Percentiles rank a stretch among this genome's conserved stretches.
These are phyloP conservation scores for Rehmannia glutinosa DNA, from an alignment of 257 asterid genomes.

Conservation along the genomic window DNA sequence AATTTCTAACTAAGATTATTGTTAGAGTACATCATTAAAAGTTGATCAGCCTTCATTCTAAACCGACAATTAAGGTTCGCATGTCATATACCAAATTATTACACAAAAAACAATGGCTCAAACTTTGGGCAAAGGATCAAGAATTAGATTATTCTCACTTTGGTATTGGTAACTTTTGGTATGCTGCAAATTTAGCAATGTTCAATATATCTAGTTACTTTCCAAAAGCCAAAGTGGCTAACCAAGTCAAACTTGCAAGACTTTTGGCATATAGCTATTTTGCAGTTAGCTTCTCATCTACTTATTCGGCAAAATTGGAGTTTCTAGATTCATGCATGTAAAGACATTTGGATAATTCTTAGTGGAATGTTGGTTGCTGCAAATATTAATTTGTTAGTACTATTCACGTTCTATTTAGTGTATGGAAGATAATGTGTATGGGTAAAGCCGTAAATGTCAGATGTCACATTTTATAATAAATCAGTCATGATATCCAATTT, in stretches of 20 bases:
- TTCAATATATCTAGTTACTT: slow-evolving; percentile 26
- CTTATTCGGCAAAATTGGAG: slow-evolving; percentile 15
- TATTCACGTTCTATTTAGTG: too few relatives aligned
- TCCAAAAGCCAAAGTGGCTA: slow-evolving; percentile 50
- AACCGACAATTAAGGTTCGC: slow-evolving; percentile 19
- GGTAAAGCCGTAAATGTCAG: too few relatives aligned
- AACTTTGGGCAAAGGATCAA: slow-evolving; percentile 68
- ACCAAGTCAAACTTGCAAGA: slow-evolving; percentile 41
- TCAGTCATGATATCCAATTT: too few relatives aligned
- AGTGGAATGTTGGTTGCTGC: too few relatives aligned
- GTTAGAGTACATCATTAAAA: not conserved
- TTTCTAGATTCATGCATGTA: not conserved
- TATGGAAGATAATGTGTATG: too few relatives aligned
- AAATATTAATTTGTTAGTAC: too few relatives aligned
- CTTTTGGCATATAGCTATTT: slow-evolving; percentile 8
- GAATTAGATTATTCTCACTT: slow-evolving; percentile 7
- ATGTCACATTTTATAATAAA: too few relatives aligned
- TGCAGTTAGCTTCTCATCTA: slow-evolving; percentile 25
- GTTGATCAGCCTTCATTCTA: not conserved
- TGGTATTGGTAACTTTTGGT: slow-evolving; percentile 21
- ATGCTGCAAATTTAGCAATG: slow-evolving; percentile 17
- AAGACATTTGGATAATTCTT: too few relatives aligned
- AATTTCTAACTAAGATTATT: too few relatives aligned
- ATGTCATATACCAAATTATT: not conserved
- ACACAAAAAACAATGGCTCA: slow-evolving; percentile 32